phyloP scores from a whole-genome alignment of 2,329 filamentous ascomycete genomes.

The Cladosporium oxysporum region DNA sequence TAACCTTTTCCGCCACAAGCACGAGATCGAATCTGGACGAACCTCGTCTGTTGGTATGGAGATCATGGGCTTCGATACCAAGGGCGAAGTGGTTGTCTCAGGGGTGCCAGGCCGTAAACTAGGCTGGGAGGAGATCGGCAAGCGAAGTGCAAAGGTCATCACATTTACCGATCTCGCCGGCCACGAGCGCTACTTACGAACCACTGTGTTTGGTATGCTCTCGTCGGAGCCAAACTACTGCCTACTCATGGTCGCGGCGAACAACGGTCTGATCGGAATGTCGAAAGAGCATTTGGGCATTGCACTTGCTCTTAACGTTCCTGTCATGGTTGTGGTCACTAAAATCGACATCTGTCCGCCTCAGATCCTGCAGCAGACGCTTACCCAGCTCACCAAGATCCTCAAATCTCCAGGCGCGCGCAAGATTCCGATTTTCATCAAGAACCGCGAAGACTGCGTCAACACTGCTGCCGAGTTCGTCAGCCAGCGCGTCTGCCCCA shows the following conservation, averaged over 20 bases:
- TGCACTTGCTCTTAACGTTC: slow-evolving; percentile 89
- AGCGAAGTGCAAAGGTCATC: slow-evolving; percentile 91
- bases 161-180: slow-evolving; percentile 94
- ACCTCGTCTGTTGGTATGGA: slow-evolving; percentile 98
- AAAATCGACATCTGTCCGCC: slow-evolving; percentile 98
- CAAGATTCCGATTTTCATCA: slow-evolving; percentile 96
- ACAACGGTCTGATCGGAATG: slow-evolving; percentile 97
- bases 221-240: slow-evolving; percentile 97
- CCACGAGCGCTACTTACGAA: slow-evolving; percentile 91
- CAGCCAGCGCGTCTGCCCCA: slow-evolving; percentile 89
- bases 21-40: slow-evolving; percentile 92
- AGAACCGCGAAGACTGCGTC: slow-evolving; percentile 85
- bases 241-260: slow-evolving; percentile 95
- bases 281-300: slow-evolving; percentile 92
- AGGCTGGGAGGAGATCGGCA: slow-evolving; percentile 97
- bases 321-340: slow-evolving; percentile 95
- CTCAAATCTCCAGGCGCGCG: slow-evolving; percentile 89
- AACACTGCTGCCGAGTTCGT: slow-evolving; percentile 96
- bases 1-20: slow-evolving; percentile 95
- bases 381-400: slow-evolving; percentile 87
- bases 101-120: slow-evolving; percentile 81
- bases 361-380: slow-evolving; percentile 90
- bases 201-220: slow-evolving; percentile 91
- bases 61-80: slow-evolving; percentile 94
- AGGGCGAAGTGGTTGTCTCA: slow-evolving; percentile 78